Base-by-base conservation (phyloP, 257 asterid genomes). In the Capsicum rhomboideum region DNA sequence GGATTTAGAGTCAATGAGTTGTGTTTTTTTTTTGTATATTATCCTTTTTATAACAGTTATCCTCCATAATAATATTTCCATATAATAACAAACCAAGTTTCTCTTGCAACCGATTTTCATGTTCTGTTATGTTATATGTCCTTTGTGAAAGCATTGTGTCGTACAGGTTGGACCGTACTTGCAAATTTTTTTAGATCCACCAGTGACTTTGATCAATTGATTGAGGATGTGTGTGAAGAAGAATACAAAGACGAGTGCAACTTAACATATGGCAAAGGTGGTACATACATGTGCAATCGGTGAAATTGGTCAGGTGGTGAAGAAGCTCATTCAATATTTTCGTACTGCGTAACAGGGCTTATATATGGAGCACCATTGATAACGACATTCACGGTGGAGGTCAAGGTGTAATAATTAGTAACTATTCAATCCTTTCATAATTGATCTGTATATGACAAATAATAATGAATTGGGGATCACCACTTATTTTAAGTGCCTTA, bases 331-430 rank as follows among this genome's bases (percentile, higher is more conserved):
- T 74, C 58, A 46, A 44, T 21, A n/a, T n/a, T n/a, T 17, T 74
- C 34, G 72, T 53, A 56, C 34, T 8, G 16, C 14, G 46, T 34
- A 20, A 61, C 16, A n/a, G 9, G 21, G 58, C 21, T 46, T 71
- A 11, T 37, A 18, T 18, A n/a, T 20, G 44, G 77, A 54, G 23
- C 68, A 18, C 81, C 69, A 78, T 79, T 49, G 87, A 84, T 58
- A 75, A 74, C 14, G 90, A 82, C 86, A 85, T 85, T 29, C 59
- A 50, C 50, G 77, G 75, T 77, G 84, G 84, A 78, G 71, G 71
- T 71, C 34, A 44, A 44, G 37, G 56, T 67, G 77, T 42, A 72
- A 21, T 72, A 72, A 16, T 1, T 17, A 18, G 55, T 17, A 31
- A 71, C 37, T 21, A 72, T 72, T 72, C 79, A 72, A 72, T 21